phyloP scores from a whole-genome alignment of 2,329 filamentous ascomycete genomes.

The Alternaria gansuensis region DNA sequence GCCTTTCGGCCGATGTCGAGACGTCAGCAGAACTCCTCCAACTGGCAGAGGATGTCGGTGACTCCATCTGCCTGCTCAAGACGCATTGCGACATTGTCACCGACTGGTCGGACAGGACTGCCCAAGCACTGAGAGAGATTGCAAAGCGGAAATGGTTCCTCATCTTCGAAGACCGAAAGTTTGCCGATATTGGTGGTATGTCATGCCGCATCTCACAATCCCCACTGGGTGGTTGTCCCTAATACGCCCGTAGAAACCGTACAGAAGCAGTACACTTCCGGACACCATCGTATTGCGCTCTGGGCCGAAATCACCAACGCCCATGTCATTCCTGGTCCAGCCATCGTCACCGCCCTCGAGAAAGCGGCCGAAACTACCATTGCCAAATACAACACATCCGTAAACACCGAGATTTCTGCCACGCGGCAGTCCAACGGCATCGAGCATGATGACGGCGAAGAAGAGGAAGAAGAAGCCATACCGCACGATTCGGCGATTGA shows the following conservation, averaged over 20 bases:
- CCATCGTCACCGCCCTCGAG: constrained; percentile 61
- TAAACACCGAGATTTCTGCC: constrained; percentile 61
- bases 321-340: constrained; percentile 62
- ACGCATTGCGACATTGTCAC: constrained; percentile 69
- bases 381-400: constrained; percentile 60
- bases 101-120: constrained; percentile 67
- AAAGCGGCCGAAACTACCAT: constrained; percentile 60
- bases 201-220: constrained; percentile 15
- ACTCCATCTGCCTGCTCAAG: constrained; percentile 68
- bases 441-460: constrained; percentile 37
- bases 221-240: constrained; percentile 12
- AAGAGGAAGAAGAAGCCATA: constrained; percentile 43
- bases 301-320: constrained; percentile 64
- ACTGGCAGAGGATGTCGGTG: constrained; percentile 66
- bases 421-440: constrained; percentile 42
- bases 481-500: constrained; percentile 52
- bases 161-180: constrained; percentile 65
- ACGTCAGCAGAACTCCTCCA: constrained; percentile 64
- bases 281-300: constrained; percentile 60
- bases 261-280: constrained; percentile 63
- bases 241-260: constrained; percentile 57
- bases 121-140: constrained; percentile 59
- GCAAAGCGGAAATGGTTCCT: constrained; percentile 61
- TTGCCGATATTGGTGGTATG: constrained; percentile 65
- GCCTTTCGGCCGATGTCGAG: constrained; percentile 66